A percentile compares a stretch with the other conserved stretches of the same genome.
Conservation (phyloP, 768 basidiomycete genomes). For the Collybia sordida region DNA sequence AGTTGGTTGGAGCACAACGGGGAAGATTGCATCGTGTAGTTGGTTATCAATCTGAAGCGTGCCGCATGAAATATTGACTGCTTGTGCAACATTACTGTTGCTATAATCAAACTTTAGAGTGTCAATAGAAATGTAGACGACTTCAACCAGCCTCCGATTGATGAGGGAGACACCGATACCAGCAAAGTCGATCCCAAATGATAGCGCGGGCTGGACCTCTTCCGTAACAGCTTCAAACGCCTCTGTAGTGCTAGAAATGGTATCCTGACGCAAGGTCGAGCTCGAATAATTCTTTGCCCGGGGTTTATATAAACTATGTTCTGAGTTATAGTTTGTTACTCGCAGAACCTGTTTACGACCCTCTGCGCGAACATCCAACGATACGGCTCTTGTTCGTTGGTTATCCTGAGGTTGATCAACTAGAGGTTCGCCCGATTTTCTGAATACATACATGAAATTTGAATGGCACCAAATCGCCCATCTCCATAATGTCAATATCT, state of each 20-base stretch:
- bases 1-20: slow-evolving; percentile 93
- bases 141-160: slow-evolving; percentile 84
- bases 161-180: slow-evolving; percentile 93
- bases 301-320: slow-evolving; percentile 86
- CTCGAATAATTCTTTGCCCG: slow-evolving; percentile 46
- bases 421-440: background rate
- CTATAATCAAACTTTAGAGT: slow-evolving; percentile 83
- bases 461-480: slow-evolving; percentile 89
- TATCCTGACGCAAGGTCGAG: slow-evolving; percentile 63
- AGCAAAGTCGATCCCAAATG: slow-evolving; percentile 73
- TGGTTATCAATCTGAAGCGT: slow-evolving; percentile 96
- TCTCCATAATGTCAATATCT: slow-evolving; percentile 90
- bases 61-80: slow-evolving; percentile 79
- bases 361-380: slow-evolving; percentile 91
- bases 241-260: slow-evolving; percentile 65
- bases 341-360: slow-evolving; percentile 81
- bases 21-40: slow-evolving; percentile 92
- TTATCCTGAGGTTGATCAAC: slow-evolving; percentile 37
- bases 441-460: slow-evolving; percentile 64
- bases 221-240: slow-evolving; percentile 85
- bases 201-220: slow-evolving; percentile 65
- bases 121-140: slow-evolving; percentile 82
- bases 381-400: slow-evolving; percentile 64
- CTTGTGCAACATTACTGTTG: slow-evolving; percentile 75
- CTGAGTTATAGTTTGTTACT: slow-evolving; percentile 84